Evolutionary conservation across 371 early-diverging fungal genomes (phyloP).

Genomic region (Apophysomyces sp.): DNA sequence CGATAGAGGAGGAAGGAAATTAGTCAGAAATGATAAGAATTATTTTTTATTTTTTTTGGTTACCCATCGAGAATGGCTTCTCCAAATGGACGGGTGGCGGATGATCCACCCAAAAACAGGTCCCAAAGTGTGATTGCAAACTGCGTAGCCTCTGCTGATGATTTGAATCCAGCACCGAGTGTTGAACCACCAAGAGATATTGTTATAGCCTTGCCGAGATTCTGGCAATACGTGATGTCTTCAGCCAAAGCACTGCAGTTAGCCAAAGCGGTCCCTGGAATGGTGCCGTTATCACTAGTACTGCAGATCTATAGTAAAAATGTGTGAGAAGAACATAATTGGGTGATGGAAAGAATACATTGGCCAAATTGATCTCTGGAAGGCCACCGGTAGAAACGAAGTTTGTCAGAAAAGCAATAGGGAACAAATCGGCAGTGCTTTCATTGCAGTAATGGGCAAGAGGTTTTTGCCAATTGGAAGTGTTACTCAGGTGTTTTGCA

Average conservation of each 20-base stretch:
- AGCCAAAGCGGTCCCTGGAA: conserved; percentile 47
- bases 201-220: conserved; percentile 50
- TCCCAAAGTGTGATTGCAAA: conserved; percentile 64
- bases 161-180: conserved; percentile 48
- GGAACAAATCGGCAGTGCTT: conserved; percentile 57
- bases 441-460: conserved; percentile 65
- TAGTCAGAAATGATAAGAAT: background rate
- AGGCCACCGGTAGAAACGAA: conserved; percentile 49
- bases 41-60: background rate
- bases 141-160: conserved; percentile 31
- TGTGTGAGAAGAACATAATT: background rate
- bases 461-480: conserved; percentile 43
- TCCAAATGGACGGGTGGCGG: conserved; percentile 56
- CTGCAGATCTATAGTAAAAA: conserved; percentile 31
- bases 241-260: conserved; percentile 50
- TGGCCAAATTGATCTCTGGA: conserved; percentile 66
- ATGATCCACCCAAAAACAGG: conserved; percentile 55
- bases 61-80: conserved; percentile 59
- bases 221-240: conserved; percentile 59
- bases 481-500: conserved; percentile 34
- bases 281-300: conserved; percentile 43
- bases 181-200: conserved; percentile 63
- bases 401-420: conserved; percentile 66
- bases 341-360: too few relatives aligned
- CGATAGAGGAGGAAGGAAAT: too few relatives aligned